Percentiles rank a stretch among this genome's conserved stretches.
Evolutionary conservation across 352 stramenopile genomes (phyloP).

Genomic region (Pelagophyceae sp.): DNA sequence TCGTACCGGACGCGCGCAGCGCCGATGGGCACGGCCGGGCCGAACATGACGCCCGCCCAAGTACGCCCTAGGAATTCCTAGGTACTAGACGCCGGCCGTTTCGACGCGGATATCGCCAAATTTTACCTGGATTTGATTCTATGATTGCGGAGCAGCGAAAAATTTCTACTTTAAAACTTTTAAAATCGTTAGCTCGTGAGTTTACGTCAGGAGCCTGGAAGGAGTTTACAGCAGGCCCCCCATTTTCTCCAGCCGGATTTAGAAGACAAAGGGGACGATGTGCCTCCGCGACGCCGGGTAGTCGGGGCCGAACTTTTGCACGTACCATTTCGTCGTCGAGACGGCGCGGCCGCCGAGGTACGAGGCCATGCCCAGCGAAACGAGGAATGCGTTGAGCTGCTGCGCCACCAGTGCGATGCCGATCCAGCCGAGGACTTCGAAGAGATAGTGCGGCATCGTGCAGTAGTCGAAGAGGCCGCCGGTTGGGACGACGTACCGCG

Average conservation of each 20-base stretch:
- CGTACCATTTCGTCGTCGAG: conserved; percentile 42
- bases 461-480: conserved; percentile 40
- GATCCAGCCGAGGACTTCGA: conserved; percentile 45
- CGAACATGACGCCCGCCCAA: too few species aligned
- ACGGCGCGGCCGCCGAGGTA: conserved; percentile 39
- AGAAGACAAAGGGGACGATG: conserved; percentile 44
- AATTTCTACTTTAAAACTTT: too few species aligned
- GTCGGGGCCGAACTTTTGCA: conserved; percentile 36
- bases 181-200: not conserved
- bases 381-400: conserved; percentile 36
- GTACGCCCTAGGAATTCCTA: too few species aligned
- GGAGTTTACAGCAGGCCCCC: not conserved
- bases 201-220: not conserved
- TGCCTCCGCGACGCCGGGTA: conserved; percentile 38
- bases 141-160: too few species aligned
- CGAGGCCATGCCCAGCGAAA: conserved; percentile 34
- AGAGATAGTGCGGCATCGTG: conserved; percentile 44
- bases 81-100: not conserved
- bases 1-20: too few species aligned
- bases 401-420: conserved; percentile 38
- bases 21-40: too few species aligned
- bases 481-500: conserved; percentile 39
- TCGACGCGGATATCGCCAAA: not conserved
- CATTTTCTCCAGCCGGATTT: conserved; percentile 10
- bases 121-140: not conserved